Base-by-base conservation (phyloP, 2,329 filamentous ascomycete species). In the Orbilia javanica region DNA sequence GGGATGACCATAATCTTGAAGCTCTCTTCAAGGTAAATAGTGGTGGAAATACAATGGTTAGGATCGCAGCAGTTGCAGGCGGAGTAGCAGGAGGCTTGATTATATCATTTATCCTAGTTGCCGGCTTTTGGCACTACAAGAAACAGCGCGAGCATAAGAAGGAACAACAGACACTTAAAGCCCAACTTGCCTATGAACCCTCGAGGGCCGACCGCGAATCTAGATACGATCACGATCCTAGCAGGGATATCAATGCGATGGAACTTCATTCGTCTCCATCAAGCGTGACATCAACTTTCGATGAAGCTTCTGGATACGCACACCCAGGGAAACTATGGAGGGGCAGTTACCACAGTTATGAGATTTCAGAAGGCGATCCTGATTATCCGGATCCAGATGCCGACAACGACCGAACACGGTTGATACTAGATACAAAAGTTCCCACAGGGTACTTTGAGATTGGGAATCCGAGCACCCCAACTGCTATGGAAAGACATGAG, bases 321-420 rank as follows among this genome's bases (percentile, higher is more conserved):
- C 74, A 78, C 34, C 74, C 74, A 13, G 74, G 74, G 15, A 72
- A 72, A 36, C 20, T 72, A n/a, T 78, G 74, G 74, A 60, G 67
- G 7, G 63, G 27, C 11, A 78, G 74, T 36, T 72, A 78, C 15
- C 63, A 65, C 18, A 78, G 74, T 27, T 66, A 65, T 27, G 66
- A 70, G n/a, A 29, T 72, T 10, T 71, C 67, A 7, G 74, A 78
- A n/a, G 63, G 53, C 5, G 74, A 78, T 34, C 22, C 55, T 8
- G 74, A 78, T 27, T 67, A 71, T 15, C 55, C 55, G 1, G 55
- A 60, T 18, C 55, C 55, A 4, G 55, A 60, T 18, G n/a, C 6
- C 36, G 74, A 78, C 18, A 69, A 78, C 36, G 74, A 78, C 27
- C 60, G 66, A 20, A 69, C 67, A 8, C 50, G 62, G 53, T 25